Conservation (phyloP, 192 early-diverging fungal species). For the Jimgerdemannia lactiflua region DNA sequence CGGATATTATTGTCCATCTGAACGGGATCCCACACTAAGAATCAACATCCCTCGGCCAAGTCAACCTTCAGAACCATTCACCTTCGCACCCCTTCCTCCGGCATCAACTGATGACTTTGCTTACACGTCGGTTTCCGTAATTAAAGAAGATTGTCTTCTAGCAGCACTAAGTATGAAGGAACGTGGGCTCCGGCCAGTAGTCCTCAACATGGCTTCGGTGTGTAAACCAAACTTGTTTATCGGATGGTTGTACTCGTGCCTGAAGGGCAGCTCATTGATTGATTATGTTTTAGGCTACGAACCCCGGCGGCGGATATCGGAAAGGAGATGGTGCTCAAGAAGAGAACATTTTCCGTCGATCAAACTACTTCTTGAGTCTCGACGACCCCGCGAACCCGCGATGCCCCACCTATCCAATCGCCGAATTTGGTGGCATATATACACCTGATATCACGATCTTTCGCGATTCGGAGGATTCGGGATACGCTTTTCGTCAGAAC, state of each 20-base stretch:
- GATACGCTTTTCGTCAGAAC: conserved; percentile 42
- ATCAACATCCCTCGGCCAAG: neutral
- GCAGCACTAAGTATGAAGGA: neutral
- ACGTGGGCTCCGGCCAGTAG: neutral
- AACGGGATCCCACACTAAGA: neutral
- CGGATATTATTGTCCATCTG: neutral
- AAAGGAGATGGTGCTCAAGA: conserved; percentile 43
- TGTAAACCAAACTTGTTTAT: neutral
- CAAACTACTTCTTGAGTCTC: conserved; percentile 39
- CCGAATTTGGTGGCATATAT: conserved; percentile 47
- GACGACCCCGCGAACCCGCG: conserved; percentile 41
- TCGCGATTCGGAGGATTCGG: conserved; percentile 39
- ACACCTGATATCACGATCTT: conserved; percentile 41
- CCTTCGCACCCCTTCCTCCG: neutral
- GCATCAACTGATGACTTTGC: neutral
- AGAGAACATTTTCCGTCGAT: conserved; percentile 42
- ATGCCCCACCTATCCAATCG: conserved; percentile 41
- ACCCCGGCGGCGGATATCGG: conserved; percentile 44
- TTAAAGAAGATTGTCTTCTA: neutral
- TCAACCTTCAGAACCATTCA: neutral
- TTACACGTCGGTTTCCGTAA: neutral
- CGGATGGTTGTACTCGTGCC: neutral
- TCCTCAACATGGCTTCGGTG: neutral
- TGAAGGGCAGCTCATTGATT: neutral
- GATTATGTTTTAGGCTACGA: neutral